A percentile compares a stretch with the other conserved stretches of the same genome.
phyloP scores from a whole-genome alignment of 345 rosid genomes.

The Brassica carinata region DNA sequence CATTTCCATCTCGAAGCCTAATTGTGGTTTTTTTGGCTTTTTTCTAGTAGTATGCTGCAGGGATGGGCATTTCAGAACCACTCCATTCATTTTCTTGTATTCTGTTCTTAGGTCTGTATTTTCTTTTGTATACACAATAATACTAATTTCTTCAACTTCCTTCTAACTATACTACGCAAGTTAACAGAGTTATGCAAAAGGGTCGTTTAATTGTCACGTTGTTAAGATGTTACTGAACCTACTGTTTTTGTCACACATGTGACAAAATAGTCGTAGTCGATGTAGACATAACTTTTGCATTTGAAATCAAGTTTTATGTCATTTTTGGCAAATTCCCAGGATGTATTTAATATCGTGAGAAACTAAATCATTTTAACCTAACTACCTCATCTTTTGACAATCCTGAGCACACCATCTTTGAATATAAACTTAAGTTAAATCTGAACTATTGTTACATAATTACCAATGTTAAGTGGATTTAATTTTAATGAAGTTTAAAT shows the following conservation, averaged over 20 bases:
- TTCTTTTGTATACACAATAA: background rate
- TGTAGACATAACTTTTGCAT: background rate
- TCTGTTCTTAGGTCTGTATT: background rate
- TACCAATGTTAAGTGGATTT: background rate
- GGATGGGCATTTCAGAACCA: background rate
- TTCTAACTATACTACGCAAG: background rate
- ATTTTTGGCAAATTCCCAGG: too few relatives aligned
- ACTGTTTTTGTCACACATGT: background rate
- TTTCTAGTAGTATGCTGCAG: background rate
- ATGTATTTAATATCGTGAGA: too few relatives aligned
- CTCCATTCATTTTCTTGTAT: background rate
- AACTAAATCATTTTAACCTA: background rate
- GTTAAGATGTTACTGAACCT: background rate
- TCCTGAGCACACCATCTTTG: background rate
- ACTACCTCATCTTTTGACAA: background rate
- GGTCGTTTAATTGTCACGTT: background rate
- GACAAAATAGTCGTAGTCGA: background rate
- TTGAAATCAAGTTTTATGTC: background rate
- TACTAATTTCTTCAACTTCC: constrained; percentile 11
- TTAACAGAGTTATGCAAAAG: background rate
- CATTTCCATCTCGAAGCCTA: background rate
- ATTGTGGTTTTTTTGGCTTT: background rate
- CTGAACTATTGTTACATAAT: background rate
- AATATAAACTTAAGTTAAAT: background rate
- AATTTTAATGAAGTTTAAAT: background rate